Evolutionary conservation across 176 grass and related monocot species (phyloP), one percentile per base, ranked within the genome.

Genomic region (Triticum aestivum): DNA sequence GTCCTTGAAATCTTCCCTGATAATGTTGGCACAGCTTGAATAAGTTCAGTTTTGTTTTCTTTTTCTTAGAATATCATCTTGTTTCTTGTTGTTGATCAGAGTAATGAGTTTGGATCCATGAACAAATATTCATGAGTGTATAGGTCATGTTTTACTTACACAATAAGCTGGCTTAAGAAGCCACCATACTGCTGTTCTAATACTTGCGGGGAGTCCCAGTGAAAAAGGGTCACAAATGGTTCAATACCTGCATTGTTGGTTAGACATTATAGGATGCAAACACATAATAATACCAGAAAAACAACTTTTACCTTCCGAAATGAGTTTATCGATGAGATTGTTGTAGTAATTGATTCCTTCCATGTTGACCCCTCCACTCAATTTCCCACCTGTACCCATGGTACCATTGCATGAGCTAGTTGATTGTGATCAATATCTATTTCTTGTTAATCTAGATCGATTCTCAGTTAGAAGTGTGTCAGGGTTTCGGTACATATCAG

Each of bases 261-360:
- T 62, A 77, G 12, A 76, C 13, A 26, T 84, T 66, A 85, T 66
- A 85, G 79, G 38, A 63, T 70, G 47, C 9, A 29, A 41, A 69
- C 2, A 52, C 6, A 62, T 75, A 62, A 3, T 56, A 39, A 86
- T 68, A 70, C 12, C 34, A 41, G 13, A 49, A 87, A 87, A 87
- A 18, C 24, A 52, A 37, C 5, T 21, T 65, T 45, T 84, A 95
- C 93, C 93, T 85, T 98, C 69, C 52, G 80, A 89, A 88, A 94
- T 88, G 67, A 95, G 93, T 29, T 92, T 87, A 35, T 98, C 68
- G 29, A 95, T 95, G 74, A 98, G 86, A 34, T 92, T 88, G 63
- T 91, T 94, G 82, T 95, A 98, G 79, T 98, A 98, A n/a, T 86
- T 89, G 65, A 95, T 91, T 35, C 93, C 96, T 88, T 98, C 88